These are phyloP conservation scores for Heterococcus sp. DNA, from an alignment of 108 stramenopile species.

Conservation along the genomic window DNA sequence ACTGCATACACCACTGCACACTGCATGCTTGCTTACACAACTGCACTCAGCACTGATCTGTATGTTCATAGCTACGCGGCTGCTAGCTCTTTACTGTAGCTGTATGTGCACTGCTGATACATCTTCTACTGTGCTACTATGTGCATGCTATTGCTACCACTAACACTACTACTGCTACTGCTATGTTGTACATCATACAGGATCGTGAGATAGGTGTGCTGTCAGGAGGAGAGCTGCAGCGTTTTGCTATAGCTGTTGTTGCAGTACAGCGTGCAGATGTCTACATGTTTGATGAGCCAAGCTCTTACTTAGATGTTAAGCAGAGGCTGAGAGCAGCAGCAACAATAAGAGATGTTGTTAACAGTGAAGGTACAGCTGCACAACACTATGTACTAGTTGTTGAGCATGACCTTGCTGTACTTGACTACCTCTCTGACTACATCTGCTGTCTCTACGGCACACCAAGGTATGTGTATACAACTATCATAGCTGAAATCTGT, in stretches of 20 bases:
- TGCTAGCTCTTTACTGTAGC: no score
- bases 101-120: no score
- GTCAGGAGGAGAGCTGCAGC: conserved; percentile 92
- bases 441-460: conserved; percentile 95
- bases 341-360: conserved; percentile 87
- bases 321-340: conserved; percentile 92
- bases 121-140: no score
- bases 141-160: no score
- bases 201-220: conserved; percentile 83
- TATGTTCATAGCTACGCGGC: no score
- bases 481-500: background rate
- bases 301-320: conserved; percentile 96
- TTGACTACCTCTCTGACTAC: conserved; percentile 97
- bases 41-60: conserved; percentile 76
- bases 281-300: conserved; percentile 99
- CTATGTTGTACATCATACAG: no score
- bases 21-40: no score
- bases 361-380: conserved; percentile 2
- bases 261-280: no score
- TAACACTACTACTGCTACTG: no score
- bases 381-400: conserved; percentile 86
- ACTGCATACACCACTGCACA: no score
- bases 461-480: conserved; percentile 37
- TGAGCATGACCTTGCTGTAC: conserved; percentile 98
- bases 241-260: conserved; percentile 94